phyloP scores from a whole-genome alignment of 257 asterid genomes.

The Perilla frutescens region DNA sequence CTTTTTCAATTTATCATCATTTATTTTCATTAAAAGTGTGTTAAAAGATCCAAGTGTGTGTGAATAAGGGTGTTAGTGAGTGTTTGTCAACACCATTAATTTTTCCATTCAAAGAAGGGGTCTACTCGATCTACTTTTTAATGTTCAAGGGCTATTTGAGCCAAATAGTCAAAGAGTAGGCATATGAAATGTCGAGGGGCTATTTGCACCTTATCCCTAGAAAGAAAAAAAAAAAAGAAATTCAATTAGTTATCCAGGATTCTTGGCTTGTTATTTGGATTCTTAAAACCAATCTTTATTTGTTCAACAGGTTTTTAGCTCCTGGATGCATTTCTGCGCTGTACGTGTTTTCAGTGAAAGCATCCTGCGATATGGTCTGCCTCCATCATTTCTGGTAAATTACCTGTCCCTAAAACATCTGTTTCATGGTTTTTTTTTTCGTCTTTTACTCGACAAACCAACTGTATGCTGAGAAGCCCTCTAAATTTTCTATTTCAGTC shows the following conservation, averaged over 20 bases:
- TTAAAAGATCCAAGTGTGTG: too few relatives aligned
- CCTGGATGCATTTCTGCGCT: constrained; percentile 99
- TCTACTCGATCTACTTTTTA: too few relatives aligned
- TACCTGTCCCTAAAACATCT: constrained; percentile 1
- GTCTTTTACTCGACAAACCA: background rate
- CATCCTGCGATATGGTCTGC: constrained; percentile 91
- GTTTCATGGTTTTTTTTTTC: background rate
- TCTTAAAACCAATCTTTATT: constrained; percentile 11
- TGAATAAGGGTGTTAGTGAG: too few relatives aligned
- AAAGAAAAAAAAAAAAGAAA: background rate
- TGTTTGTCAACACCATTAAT: too few relatives aligned
- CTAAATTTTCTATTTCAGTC: constrained; percentile 59
- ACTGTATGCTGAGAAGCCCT: constrained; percentile 20
- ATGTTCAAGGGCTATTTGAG: too few relatives aligned
- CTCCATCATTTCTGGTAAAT: constrained; percentile 66
- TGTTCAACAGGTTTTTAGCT: constrained; percentile 79
- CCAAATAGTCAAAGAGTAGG: too few relatives aligned
- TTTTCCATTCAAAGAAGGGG: too few relatives aligned
- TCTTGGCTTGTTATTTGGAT: constrained; percentile 20
- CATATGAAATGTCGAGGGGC: too few relatives aligned
- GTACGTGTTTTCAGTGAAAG: constrained; percentile 90
- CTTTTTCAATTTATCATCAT: too few relatives aligned
- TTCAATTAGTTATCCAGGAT: constrained; percentile 13
- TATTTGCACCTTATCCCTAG: too few relatives aligned
- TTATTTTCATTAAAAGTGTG: too few relatives aligned